These are phyloP conservation scores for Tolypocladium ovalisporum DNA, from an alignment of 2,329 filamentous ascomycete genomes.

Conservation along the genomic window DNA sequence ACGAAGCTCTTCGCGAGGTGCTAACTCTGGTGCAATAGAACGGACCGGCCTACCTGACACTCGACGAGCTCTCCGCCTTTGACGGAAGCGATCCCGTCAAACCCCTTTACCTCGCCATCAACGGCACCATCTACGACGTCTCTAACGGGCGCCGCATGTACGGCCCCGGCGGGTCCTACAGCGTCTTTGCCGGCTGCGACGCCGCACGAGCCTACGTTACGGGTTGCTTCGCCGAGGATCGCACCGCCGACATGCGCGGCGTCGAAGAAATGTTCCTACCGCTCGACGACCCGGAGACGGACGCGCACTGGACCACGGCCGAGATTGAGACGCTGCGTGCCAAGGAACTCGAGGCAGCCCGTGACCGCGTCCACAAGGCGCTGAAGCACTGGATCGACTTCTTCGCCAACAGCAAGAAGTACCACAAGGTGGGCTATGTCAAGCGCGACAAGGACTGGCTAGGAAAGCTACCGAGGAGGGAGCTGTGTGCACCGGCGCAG, in stretches of 20 bases:
- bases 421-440: slow-evolving; percentile 69
- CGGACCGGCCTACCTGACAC: slow-evolving; percentile 60
- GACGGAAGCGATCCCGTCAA: slow-evolving; percentile 65
- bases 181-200: slow-evolving; percentile 77
- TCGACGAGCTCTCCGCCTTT: slow-evolving; percentile 60
- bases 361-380: slow-evolving; percentile 51
- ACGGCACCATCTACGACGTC: slow-evolving; percentile 80
- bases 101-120: slow-evolving; percentile 85
- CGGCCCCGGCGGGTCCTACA: slow-evolving; percentile 77
- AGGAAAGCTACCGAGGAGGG: slow-evolving; percentile 47
- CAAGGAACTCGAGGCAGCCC: slow-evolving; percentile 55
- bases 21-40: slow-evolving; percentile 19
- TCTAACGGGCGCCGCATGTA: slow-evolving; percentile 58
- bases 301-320: slow-evolving; percentile 43
- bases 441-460: slow-evolving; percentile 50
- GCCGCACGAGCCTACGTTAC: slow-evolving; percentile 85
- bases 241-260: slow-evolving; percentile 73
- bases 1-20: not conserved
- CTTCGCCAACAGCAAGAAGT: slow-evolving; percentile 71
- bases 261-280: slow-evolving; percentile 78
- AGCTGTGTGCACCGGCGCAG: slow-evolving; percentile 61
- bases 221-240: slow-evolving; percentile 81
- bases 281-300: slow-evolving; percentile 49
- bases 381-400: slow-evolving; percentile 76
- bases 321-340: slow-evolving; percentile 44